Conservation (phyloP, 495 filamentous ascomycete species). For the Lentithecium fluviatile region DNA sequence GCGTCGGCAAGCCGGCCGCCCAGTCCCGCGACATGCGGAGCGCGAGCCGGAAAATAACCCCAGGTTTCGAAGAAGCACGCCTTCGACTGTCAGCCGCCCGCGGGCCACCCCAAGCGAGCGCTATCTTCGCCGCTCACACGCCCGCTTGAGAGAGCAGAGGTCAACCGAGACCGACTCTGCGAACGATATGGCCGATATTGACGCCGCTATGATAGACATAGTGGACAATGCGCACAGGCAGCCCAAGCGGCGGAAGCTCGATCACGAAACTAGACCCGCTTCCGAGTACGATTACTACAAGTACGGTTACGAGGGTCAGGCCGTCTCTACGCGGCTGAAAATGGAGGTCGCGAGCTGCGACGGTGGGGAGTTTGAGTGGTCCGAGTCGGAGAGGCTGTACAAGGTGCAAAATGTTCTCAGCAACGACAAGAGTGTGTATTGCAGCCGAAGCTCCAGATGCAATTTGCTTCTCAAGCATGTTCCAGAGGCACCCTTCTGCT, state of each 20-base stretch:
- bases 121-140: slow-evolving; percentile 25
- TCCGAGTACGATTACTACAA: slow-evolving; percentile 59
- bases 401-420: slow-evolving; percentile 76
- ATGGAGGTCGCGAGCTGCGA: slow-evolving; percentile 91
- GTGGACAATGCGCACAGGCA: slow-evolving; percentile 10
- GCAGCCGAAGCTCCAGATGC: slow-evolving; percentile 77
- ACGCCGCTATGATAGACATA: slow-evolving; percentile 1
- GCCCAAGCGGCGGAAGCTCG: slow-evolving; percentile 72
- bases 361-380: slow-evolving; percentile 70
- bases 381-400: slow-evolving; percentile 50
- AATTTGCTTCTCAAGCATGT: slow-evolving; percentile 81
- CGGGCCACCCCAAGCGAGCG: slow-evolving; percentile 28
- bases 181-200: slow-evolving; percentile 1
- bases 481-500: slow-evolving; percentile 70
- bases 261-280: slow-evolving; percentile 54
- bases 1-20: slow-evolving; percentile 11
- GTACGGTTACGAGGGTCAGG: slow-evolving; percentile 81
- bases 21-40: not conserved
- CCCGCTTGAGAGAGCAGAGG: slow-evolving; percentile 9
- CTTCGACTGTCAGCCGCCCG: slow-evolving; percentile 12
- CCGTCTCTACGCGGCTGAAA: slow-evolving; percentile 70
- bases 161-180: slow-evolving; percentile 1
- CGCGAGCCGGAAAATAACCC: slow-evolving; percentile 1
- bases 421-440: slow-evolving; percentile 82
- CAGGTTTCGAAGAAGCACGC: not conserved